Evolutionary conservation across 2,329 filamentous ascomycete genomes (phyloP).

Genomic region (Hypoxylon sp.): DNA sequence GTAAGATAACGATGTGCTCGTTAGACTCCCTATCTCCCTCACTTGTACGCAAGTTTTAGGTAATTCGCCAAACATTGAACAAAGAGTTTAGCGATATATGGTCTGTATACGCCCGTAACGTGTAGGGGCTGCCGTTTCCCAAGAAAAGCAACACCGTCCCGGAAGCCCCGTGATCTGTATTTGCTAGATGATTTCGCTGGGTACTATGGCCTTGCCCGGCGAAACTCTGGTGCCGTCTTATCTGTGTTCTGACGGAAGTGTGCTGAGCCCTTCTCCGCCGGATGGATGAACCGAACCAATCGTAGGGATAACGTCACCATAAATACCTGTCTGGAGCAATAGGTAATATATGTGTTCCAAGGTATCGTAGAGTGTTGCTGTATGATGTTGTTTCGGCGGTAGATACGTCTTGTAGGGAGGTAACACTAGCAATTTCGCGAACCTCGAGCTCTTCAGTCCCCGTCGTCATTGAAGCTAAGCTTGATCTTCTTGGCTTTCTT

Average conservation of each 20-base stretch:
- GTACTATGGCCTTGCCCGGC: background rate
- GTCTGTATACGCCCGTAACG: background rate
- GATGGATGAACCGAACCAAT: background rate
- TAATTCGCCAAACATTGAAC: conserved; percentile 17
- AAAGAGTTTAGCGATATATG: conserved; percentile 14
- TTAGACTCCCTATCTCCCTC: conserved; percentile 28
- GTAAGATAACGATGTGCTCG: conserved; percentile 15
- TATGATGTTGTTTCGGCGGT: background rate
- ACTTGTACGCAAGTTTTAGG: conserved; percentile 22
- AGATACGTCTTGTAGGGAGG: background rate
- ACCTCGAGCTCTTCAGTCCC: conserved; percentile 40
- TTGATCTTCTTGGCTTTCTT: conserved; percentile 74
- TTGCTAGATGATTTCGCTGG: background rate
- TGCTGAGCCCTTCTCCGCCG: background rate
- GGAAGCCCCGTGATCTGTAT: background rate
- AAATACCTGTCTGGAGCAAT: conserved; percentile 1
- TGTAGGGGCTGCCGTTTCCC: background rate
- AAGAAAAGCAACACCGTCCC: background rate
- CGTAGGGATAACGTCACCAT: background rate
- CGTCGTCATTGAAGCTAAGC: conserved; percentile 74
- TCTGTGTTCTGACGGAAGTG: background rate
- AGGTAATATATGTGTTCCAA: background rate
- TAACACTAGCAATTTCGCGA: background rate
- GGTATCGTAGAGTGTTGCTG: background rate
- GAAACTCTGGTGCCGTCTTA: background rate